Evolutionary conservation across 78 protist genomes (phyloP).

Genomic region (slime mould (Dictyostelium discoideum)): DNA sequence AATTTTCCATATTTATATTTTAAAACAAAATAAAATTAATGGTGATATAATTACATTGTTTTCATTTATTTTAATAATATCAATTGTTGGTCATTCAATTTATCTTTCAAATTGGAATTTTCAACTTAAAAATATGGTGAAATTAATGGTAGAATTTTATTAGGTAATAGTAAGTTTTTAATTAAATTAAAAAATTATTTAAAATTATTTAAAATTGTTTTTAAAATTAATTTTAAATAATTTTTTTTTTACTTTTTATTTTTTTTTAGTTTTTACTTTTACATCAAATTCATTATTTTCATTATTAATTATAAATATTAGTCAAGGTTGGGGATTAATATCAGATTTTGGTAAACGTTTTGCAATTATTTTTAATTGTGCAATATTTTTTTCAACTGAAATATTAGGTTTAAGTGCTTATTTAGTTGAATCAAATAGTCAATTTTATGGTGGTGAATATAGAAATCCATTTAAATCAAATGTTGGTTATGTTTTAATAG

Average conservation of each 20-base stretch:
- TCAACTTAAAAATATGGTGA: background rate
- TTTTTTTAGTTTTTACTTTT: background rate
- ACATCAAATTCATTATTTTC: background rate
- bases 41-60: background rate
- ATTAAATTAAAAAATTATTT: background rate
- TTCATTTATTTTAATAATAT: background rate
- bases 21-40: background rate
- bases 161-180: background rate
- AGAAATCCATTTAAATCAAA: background rate
- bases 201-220: background rate
- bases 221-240: too few relatives aligned
- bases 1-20: background rate
- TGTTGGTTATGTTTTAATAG: background rate
- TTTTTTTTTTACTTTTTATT: background rate
- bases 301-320: background rate
- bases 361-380: background rate
- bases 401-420: background rate
- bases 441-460: background rate
- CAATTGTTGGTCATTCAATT: background rate
- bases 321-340: background rate
- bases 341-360: background rate
- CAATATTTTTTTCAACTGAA: background rate
- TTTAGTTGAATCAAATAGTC: background rate
- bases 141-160: background rate
- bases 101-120: background rate